Evolutionary conservation across 2,329 filamentous ascomycete genomes (phyloP).

Genomic region (Diaporthe citrichinensis): DNA sequence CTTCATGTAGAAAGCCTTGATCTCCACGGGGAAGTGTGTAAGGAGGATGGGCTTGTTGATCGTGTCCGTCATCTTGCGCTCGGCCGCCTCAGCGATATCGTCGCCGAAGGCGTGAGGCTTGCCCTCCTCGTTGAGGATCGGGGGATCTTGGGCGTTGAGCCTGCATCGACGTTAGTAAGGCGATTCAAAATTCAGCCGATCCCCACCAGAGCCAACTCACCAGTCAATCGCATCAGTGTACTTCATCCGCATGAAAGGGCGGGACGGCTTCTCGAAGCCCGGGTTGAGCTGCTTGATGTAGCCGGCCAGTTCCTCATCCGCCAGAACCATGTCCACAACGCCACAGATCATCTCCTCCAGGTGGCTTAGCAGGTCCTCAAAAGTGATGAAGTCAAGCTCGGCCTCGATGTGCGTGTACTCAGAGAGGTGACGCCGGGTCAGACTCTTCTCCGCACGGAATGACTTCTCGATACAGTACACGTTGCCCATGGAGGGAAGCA

Average conservation of each 20-base stretch:
- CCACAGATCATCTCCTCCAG: conserved; percentile 89
- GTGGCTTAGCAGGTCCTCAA: conserved; percentile 88
- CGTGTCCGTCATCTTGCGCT: conserved; percentile 96
- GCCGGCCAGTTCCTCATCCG: conserved; percentile 78
- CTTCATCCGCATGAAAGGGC: conserved; percentile 94
- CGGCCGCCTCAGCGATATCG: conserved; percentile 97
- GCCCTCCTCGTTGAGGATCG: conserved; percentile 92
- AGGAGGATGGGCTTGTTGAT: conserved; percentile 97
- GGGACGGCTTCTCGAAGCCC: conserved; percentile 82
- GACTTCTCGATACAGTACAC: conserved; percentile 99
- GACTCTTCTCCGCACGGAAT: conserved; percentile 96
- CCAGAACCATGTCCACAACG: conserved; percentile 83
- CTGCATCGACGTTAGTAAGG: conserved; percentile 66
- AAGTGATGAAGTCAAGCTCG: conserved; percentile 95
- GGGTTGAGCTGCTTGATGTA: conserved; percentile 92
- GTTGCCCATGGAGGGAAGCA: conserved; percentile 89
- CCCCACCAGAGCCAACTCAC: conserved; percentile 23
- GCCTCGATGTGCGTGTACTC: conserved; percentile 98
- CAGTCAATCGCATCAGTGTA: conserved; percentile 67
- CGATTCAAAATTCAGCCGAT: too few relatives aligned
- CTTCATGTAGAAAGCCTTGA: conserved; percentile 99
- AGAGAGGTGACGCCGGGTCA: conserved; percentile 93
- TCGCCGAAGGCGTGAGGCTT: conserved; percentile 93
- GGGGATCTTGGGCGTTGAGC: conserved; percentile 85
- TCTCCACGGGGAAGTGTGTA: conserved; percentile 96